Evolutionary conservation across 208 protist species (phyloP).

Genomic region (Leishmania aethiopica): DNA sequence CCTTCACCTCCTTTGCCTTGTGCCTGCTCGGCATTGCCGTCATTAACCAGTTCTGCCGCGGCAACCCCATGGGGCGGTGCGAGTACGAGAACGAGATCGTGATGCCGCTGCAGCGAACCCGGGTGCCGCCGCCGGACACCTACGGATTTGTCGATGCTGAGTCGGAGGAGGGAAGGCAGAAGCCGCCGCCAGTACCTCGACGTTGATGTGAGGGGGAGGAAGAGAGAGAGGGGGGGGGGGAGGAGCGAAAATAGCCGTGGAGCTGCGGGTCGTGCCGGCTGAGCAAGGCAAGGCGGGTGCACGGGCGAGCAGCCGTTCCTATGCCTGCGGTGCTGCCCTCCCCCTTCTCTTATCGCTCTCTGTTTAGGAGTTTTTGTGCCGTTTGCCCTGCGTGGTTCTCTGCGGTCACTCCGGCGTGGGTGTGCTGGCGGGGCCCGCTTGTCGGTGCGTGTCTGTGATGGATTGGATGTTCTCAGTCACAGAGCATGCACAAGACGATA

Average conservation of each 20-base stretch:
- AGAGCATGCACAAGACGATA: not conserved
- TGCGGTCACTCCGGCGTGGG: not conserved
- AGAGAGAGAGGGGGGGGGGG: not conserved
- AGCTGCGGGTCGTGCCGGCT: not conserved
- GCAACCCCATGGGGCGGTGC: slow-evolving; percentile 66
- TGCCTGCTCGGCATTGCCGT: slow-evolving; percentile 59
- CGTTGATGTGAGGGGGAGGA: not conserved
- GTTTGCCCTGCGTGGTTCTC: not conserved
- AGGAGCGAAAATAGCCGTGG: not conserved
- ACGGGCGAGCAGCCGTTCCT: no score
- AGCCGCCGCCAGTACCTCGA: not conserved
- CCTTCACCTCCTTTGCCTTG: slow-evolving; percentile 38
- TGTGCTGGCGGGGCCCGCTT: not conserved
- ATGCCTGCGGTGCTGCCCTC: not conserved
- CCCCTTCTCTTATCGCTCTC: not conserved
- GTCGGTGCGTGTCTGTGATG: not conserved
- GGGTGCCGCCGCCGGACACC: slow-evolving; percentile 31
- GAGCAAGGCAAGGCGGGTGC: not conserved
- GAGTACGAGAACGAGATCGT: slow-evolving; percentile 54
- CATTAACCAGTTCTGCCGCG: slow-evolving; percentile 70
- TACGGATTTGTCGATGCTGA: slow-evolving; percentile 74
- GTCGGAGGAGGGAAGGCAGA: slow-evolving; percentile 7
- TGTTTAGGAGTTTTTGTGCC: not conserved
- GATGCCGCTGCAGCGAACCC: slow-evolving; percentile 22
- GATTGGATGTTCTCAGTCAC: not conserved